Base-by-base conservation (phyloP, 352 stramenopile genomes). In the Globisporangium emineosum region DNA sequence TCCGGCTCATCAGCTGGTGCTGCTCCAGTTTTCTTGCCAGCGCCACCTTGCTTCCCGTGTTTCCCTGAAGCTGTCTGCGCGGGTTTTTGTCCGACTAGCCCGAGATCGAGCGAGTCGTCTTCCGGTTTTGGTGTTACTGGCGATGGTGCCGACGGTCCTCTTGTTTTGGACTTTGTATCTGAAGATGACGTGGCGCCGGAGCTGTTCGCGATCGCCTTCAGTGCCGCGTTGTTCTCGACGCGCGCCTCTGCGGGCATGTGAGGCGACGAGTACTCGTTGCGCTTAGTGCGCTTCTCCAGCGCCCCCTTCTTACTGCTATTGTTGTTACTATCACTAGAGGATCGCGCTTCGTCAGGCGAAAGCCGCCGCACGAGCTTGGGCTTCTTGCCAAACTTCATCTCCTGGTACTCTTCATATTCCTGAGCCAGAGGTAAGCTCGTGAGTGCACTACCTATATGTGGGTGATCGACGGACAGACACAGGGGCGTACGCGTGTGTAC, bases 401-500 rank as follows among this genome's bases (percentile, higher is more conserved):
- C 82, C 35, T 98, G 87, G 62, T 93, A 97, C 25, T 96, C 89
- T 71, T 97, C 87, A 66, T 93, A 98, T 50, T 97, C 89, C 83
- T 96, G 40, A n/a, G 17, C 19, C 12, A 43, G 15, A 17, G 25
- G 19, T 21, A 23, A n/a, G 3, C 3, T 2, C 29, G 29, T 12
- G n/a, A n/a, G n/a, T n/a, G n/a, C n/a, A n/a, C n/a, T n/a, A n/a
- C n/a, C n/a, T n/a, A n/a, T n/a, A n/a, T n/a, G n/a, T n/a, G n/a
- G n/a, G n/a, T n/a, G n/a, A n/a, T n/a, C n/a, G n/a, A n/a, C n/a
- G n/a, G n/a, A n/a, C n/a, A n/a, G n/a, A n/a, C n/a, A n/a, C n/a
- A n/a, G n/a, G n/a, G n/a, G n/a, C n/a, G n/a, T n/a, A n/a, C n/a
- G n/a, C n/a, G n/a, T n/a, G n/a, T 32, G 3, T n/a, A 91, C 81